phyloP scores from a whole-genome alignment of 2,329 filamentous ascomycete species.

The Colletotrichum musicola region DNA sequence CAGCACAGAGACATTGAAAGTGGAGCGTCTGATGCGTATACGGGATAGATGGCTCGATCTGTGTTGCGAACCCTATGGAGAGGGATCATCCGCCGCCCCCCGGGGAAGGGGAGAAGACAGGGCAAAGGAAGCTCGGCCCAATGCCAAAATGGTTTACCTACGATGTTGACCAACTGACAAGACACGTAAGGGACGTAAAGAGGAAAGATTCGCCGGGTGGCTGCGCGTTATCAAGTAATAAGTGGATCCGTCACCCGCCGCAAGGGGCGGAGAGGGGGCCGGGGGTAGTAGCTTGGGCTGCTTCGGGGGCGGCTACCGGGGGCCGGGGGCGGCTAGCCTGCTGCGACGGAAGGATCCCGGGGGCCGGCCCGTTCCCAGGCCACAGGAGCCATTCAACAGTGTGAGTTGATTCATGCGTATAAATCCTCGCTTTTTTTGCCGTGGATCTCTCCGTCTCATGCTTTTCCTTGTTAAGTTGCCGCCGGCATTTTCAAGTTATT shows the following conservation, averaged over 20 bases:
- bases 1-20: not conserved
- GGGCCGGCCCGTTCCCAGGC: not conserved
- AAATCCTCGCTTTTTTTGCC: too few relatives aligned
- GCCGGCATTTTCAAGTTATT: too few relatives aligned
- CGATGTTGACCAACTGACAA: too few relatives aligned
- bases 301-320: not conserved
- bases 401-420: too few relatives aligned
- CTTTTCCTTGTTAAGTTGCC: too few relatives aligned
- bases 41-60: not conserved
- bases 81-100: not conserved
- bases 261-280: not conserved
- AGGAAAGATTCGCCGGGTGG: not conserved
- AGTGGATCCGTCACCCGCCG: not conserved
- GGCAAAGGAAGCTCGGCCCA: too few relatives aligned
- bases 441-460: too few relatives aligned
- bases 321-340: not conserved
- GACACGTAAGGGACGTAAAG: too few relatives aligned
- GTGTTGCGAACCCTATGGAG: not conserved
- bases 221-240: not conserved
- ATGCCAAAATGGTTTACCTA: too few relatives aligned
- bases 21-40: not conserved
- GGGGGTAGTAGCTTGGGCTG: not conserved
- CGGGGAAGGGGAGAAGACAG: too few relatives aligned
- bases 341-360: not conserved
- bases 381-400: not conserved